Evolutionary conservation across 140 eudicot genomes (phyloP).

Genomic region (Anethum foeniculum): DNA sequence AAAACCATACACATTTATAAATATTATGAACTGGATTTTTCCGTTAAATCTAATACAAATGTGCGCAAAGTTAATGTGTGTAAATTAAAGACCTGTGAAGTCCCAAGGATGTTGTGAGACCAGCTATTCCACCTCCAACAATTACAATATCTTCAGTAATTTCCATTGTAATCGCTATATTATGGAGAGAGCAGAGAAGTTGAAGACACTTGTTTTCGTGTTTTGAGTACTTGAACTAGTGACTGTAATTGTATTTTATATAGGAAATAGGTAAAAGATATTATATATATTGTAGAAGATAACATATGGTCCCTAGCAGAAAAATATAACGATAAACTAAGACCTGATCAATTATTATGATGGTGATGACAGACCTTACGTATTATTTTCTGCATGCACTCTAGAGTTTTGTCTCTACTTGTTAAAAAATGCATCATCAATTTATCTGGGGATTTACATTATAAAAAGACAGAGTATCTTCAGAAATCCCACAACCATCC

Average conservation of each 20-base stretch:
- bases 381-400: neutral
- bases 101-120: constrained; percentile 38
- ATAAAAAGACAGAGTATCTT: too few species aligned
- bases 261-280: neutral
- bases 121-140: constrained; percentile 48
- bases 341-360: neutral
- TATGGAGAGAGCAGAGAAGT: neutral
- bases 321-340: neutral
- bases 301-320: constrained; percentile 1
- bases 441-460: neutral
- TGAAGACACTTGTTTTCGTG: neutral
- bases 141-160: constrained; percentile 26
- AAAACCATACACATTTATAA: neutral
- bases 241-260: neutral
- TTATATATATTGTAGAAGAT: neutral
- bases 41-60: neutral
- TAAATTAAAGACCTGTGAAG: constrained; percentile 31
- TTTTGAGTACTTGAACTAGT: neutral
- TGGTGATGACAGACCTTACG: neutral
- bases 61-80: neutral
- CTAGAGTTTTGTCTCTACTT: neutral
- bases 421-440: neutral
- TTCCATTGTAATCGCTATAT: constrained; percentile 8
- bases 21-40: neutral
- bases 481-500: neutral